phyloP scores from a whole-genome alignment of 257 asterid species.

The Solanum chiquidenum region DNA sequence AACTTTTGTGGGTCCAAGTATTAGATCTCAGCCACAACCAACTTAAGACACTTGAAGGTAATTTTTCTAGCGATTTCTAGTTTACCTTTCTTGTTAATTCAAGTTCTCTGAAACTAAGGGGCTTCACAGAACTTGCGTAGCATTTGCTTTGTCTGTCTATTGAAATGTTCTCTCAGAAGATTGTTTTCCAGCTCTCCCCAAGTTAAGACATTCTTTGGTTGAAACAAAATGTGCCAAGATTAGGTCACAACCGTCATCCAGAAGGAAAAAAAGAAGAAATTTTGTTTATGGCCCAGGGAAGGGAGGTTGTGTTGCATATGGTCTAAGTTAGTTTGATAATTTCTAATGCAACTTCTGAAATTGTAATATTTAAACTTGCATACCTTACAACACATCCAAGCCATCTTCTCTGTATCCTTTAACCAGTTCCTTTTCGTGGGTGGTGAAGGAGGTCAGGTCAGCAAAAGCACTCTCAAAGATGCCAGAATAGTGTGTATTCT shows the following conservation, averaged over 20 bases:
- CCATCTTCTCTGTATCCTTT: neutral
- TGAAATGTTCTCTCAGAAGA: neutral
- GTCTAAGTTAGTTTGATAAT: neutral
- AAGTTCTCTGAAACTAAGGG: neutral
- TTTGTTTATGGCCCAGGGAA: neutral
- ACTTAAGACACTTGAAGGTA: conserved; percentile 84
- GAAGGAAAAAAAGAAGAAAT: neutral
- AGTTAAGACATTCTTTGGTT: neutral
- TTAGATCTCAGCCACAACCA: conserved; percentile 84
- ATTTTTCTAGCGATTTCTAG: neutral
- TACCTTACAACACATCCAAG: neutral
- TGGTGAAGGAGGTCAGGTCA: neutral
- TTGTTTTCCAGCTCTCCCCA: neutral
- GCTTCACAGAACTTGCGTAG: neutral
- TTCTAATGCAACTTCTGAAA: neutral
- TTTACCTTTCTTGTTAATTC: neutral
- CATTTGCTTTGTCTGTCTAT: neutral
- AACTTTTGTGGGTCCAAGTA: conserved; percentile 85
- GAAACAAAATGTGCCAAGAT: neutral
- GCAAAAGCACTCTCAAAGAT: neutral
- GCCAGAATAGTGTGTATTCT: neutral
- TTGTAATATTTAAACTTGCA: neutral
- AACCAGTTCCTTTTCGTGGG: neutral
- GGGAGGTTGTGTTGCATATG: neutral
- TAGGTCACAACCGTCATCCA: neutral